Evolutionary conservation across 2,329 filamentous ascomycete genomes (phyloP), one percentile per base, ranked within the genome.

Genomic region (Paradendryphiella salina): DNA sequence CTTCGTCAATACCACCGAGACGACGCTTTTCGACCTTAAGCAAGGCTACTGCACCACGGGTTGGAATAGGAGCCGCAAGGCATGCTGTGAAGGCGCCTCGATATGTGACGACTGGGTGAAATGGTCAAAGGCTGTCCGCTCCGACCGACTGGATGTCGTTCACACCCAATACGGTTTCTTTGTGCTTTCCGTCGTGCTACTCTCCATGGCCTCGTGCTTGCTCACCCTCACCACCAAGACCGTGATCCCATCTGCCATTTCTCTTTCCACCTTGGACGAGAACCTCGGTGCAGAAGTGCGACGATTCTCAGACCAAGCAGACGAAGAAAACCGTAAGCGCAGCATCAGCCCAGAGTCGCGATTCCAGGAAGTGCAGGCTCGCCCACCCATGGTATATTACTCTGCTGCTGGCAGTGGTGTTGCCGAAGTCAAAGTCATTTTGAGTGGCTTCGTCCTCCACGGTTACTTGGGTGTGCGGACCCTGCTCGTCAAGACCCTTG

Each of bases 371-470:
- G 70, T 72, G 23, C 66, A 72, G 14, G 50, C 66, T 1, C 73
- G 78, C 0, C 82, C 87, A 2, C 88, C 90, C 1, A 95, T 95
- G 87, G 82, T 93, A 4, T 99, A 96, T 74, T 99, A 96, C 72
- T 92, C 94, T 6, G 94, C 93, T 51, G 93, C 93, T 34, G 94
- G 94, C 40, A 96, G 91, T 74, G 94, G 94, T 63, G 94, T 99
- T 10, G 94, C 94, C 5, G 94, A 99, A 76, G 93, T 97, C 48
- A 92, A 94, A 59, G 94, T 97, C 52, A 97, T 97, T 51, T 82
- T 97, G n/a, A 96, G 91, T 65, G 94, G 94, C 5, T 99, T 97
- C 66, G 93, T 99, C 47, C 79, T 99, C 47, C 94, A 97, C 78
- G 93, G 94, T 1, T 97, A 97, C 69, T 82, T 99, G 6, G 94